These are phyloP conservation scores for Cryptosporidium sp. DNA, from an alignment of 169 alveolate genomes.

Conservation along the genomic window DNA sequence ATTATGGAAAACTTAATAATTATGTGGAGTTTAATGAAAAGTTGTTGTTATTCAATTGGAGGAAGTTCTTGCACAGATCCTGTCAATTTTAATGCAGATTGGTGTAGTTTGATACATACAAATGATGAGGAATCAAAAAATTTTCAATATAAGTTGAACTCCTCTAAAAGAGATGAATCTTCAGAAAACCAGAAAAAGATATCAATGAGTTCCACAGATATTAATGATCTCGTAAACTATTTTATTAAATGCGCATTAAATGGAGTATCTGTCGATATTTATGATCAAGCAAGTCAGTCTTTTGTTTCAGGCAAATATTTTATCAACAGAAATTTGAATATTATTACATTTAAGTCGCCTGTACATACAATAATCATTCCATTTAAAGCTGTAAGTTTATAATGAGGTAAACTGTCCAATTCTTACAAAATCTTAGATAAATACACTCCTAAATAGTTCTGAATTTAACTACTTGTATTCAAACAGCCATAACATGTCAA, in stretches of 20 bases:
- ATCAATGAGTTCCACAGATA: constrained; percentile 41
- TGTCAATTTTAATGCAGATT: constrained; percentile 8
- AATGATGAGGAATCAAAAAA: background rate
- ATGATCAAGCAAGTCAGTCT: constrained; percentile 58
- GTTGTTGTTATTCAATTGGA: constrained; percentile 23
- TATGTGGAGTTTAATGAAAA: constrained; percentile 66
- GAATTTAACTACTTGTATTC: constrained; percentile 62
- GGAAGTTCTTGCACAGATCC: constrained; percentile 3
- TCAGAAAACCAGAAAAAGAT: constrained; percentile 26
- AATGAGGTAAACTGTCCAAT: background rate
- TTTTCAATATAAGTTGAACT: background rate
- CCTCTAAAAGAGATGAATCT: constrained; percentile 37
- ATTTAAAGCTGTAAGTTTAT: constrained; percentile 72
- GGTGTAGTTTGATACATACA: constrained; percentile 19
- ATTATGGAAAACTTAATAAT: background rate
- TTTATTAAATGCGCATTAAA: constrained; percentile 60
- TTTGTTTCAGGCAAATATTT: constrained; percentile 68
- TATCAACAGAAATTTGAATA: constrained; percentile 37
- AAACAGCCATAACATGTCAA: background rate
- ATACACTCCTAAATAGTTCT: constrained; percentile 46
- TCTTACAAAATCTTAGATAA: constrained; percentile 36
- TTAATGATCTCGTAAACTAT: constrained; percentile 45
- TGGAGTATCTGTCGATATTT: constrained; percentile 53
- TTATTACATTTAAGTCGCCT: constrained; percentile 56
- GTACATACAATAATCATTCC: constrained; percentile 66